A percentile compares a stretch with the other conserved stretches of the same genome.
Conservation (phyloP, 345 rosid genomes). For the Stellera chamaejasme region DNA sequence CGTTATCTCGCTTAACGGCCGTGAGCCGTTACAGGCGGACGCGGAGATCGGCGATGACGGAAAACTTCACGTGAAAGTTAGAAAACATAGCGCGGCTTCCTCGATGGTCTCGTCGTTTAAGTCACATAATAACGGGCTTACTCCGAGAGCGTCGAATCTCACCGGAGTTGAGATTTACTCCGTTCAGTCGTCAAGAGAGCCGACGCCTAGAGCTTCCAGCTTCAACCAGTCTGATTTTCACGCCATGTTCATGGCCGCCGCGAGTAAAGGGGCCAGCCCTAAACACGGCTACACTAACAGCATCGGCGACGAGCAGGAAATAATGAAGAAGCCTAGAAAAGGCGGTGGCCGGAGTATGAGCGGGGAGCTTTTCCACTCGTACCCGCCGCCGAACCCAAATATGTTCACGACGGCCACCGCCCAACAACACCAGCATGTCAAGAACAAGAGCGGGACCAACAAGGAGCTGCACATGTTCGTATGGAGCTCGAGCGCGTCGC, state of each 20-base stretch:
- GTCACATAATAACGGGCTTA: conserved; percentile 52
- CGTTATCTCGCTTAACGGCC: conserved; percentile 69
- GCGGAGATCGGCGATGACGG: conserved; percentile 87
- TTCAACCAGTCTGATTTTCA: conserved; percentile 78
- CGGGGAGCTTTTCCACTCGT: conserved; percentile 53
- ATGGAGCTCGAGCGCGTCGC: conserved; percentile 84
- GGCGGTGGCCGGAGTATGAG: conserved; percentile 58
- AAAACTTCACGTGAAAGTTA: conserved; percentile 69
- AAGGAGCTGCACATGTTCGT: conserved; percentile 82
- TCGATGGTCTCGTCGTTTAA: conserved; percentile 66
- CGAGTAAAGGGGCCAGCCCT: conserved; percentile 71
- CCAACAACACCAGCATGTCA: not conserved
- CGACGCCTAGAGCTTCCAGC: conserved; percentile 85
- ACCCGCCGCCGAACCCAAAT: conserved; percentile 59
- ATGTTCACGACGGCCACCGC: conserved; percentile 55
- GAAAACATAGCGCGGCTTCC: conserved; percentile 42
- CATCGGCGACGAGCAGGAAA: conserved; percentile 60
- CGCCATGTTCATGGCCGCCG: conserved; percentile 48
- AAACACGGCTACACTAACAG: conserved; percentile 55
- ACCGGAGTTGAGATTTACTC: conserved; percentile 81
- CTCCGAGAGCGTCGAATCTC: conserved; percentile 74
- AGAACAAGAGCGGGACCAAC: conserved; percentile 14
- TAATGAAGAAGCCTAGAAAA: conserved; percentile 39
- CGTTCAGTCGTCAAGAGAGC: conserved; percentile 69
- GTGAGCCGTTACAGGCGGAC: conserved; percentile 61